Base-by-base conservation (phyloP, 2,329 filamentous ascomycete species). In the Alternaria brassicae region DNA sequence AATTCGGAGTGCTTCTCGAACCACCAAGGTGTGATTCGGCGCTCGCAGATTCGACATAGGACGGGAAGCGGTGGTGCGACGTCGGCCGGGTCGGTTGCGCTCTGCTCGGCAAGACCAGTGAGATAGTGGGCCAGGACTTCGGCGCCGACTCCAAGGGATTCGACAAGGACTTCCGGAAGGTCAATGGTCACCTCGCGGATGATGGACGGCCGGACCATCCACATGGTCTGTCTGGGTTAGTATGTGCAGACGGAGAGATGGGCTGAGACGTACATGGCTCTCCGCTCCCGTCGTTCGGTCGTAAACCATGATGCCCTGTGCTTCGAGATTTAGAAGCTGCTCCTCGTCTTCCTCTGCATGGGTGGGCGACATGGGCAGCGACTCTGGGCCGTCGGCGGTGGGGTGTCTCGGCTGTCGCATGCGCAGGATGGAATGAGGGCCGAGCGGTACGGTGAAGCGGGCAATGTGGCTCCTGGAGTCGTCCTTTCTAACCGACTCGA, bases 1-100 rank as follows among this genome's bases (percentile, higher is more conserved):
- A 98, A 82, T 71, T 99, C 96, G 2, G 94, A 97, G 76, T 99
- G 95, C 78, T 98, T 99, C 79, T 99, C 95, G 70, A 99, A 99
- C 96, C 95, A 99, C 95, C 95, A 99, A 0, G 94, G 93, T 4
- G 92, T 92, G 61, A 99, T 98, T 63, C 97, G 92, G 53, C 95
- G 91, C 76, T 99, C 95, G 77, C 95, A 99, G 55, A 99, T 98
- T 52, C 95, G 92, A 78, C 95, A 99, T 15, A 99, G 86, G 4
- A 98, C 90, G 0, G 93, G 92, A 10, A 88, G 83, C 0, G 94
- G 93, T 3, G 92, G 92, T 9, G 92, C 89, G 74, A 93, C 89
- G 71, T 89, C 88, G 49, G 86, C 86, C 19, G 91, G 88, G 70
- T 88, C 92, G 39, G 91, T 90, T 27, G 89, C 84, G 49, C 91